Percentiles rank a stretch among this genome's conserved stretches.
phyloP scores from a whole-genome alignment of 1,284 basidiomycete genomes.

The Lentinula novae-zelandiae region DNA sequence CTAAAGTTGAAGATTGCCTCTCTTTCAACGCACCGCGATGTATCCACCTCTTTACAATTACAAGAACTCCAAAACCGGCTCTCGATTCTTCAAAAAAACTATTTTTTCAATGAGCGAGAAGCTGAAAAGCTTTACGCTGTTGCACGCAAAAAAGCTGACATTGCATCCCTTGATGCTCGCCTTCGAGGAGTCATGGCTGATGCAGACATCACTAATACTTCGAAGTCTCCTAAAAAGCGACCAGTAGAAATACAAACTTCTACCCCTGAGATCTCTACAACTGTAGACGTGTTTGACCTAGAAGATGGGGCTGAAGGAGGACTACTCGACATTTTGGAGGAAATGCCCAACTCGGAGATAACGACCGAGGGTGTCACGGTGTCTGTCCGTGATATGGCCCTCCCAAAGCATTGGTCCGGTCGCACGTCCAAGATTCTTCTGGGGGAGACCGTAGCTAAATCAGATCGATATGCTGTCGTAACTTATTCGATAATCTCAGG shows the following conservation, averaged over 20 bases:
- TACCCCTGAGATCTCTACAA: conserved; percentile 7
- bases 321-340: conserved; percentile 79
- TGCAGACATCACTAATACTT: neutral
- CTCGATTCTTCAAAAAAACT: conserved; percentile 56
- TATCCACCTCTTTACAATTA: conserved; percentile 19
- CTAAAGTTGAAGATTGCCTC: conserved; percentile 54
- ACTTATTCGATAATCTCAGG: conserved; percentile 67
- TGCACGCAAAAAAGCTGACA: conserved; percentile 54
- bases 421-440: conserved; percentile 72
- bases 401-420: conserved; percentile 80
- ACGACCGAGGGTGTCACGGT: conserved; percentile 56
- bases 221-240: conserved; percentile 20
- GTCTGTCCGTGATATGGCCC: conserved; percentile 68
- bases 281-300: conserved; percentile 42
- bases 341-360: conserved; percentile 50
- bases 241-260: conserved; percentile 21
- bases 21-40: conserved; percentile 32
- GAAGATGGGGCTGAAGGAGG: conserved; percentile 60
- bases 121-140: conserved; percentile 58
- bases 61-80: conserved; percentile 50
- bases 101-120: conserved; percentile 73
- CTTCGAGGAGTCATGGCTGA: conserved; percentile 37
- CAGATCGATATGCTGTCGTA: conserved; percentile 73
- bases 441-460: conserved; percentile 59
- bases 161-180: conserved; percentile 46